Evolutionary conservation across 2,329 filamentous ascomycete genomes (phyloP), one percentile per base, ranked within the genome.

Genomic region (Beauveria rudraprayagi): DNA sequence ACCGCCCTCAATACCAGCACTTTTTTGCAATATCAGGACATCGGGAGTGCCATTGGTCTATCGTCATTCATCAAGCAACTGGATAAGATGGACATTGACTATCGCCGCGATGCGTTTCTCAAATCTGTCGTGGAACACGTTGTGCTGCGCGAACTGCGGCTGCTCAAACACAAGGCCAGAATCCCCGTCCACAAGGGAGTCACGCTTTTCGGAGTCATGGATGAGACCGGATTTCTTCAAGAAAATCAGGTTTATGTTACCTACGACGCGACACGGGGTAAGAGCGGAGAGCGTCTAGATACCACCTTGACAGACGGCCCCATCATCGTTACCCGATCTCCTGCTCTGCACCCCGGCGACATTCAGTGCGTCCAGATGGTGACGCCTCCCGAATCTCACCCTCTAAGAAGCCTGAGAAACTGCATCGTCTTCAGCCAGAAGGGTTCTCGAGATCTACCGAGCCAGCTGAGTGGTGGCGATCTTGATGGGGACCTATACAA

Each of bases 401-500:
- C 89, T 0, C 77, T 95, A 1, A 74, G 74, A 2, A 68, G 77
- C 0, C 77, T 92, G 1, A 75, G 78, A 2, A 96, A 95, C 67
- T 92, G 90, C 63, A 80, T 96, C 14, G 84, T 89, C 1, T 96
- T 96, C 69, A 92, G 87, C 62, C 83, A 86, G 60, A 78, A 82
- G 47, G 91, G 91, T 0, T 28, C 66, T 0, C 83, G 91, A 17
- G 91, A 95, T 68, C 75, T 96, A 0, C 90, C 91, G 0, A 93
- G 89, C 63, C 82, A 88, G 71, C 77, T 96, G 0, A 88, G 88
- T 57, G 91, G 91, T 1, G 91, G 91, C 0, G 91, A 96, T 70
- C 80, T 96, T 0, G 91, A 94, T 65, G 91, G 91, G 0, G 92
- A 96, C 70, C 74, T 90, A 0, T 96, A 89, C 71, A 88, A 91